Evolutionary conservation across 2,329 filamentous ascomycete genomes (phyloP).

Genomic region (Tolypocladium pustulatum): DNA sequence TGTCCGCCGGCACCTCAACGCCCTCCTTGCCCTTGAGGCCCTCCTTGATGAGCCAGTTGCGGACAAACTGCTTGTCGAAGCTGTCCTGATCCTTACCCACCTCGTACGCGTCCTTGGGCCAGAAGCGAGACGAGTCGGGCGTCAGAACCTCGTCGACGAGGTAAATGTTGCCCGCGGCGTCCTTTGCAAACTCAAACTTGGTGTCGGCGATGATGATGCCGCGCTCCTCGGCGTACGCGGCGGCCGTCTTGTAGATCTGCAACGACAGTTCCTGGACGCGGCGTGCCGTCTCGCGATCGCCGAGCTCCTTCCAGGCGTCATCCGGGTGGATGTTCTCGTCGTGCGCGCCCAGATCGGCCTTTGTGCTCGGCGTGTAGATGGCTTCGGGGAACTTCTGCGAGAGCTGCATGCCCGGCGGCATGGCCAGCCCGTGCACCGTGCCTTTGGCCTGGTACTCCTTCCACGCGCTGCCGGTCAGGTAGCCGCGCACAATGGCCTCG

Average conservation of each 20-base stretch:
- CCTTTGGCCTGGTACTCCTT: conserved; percentile 59
- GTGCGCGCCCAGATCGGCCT: conserved; percentile 68
- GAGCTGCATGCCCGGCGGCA: conserved; percentile 58
- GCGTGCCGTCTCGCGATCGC: conserved; percentile 19
- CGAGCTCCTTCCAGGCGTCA: conserved; percentile 37
- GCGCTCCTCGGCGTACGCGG: conserved; percentile 44
- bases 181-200: conserved; percentile 37
- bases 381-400: conserved; percentile 59
- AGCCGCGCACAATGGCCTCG: conserved; percentile 57
- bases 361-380: conserved; percentile 64
- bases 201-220: conserved; percentile 31
- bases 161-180: conserved; percentile 35
- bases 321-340: conserved; percentile 78
- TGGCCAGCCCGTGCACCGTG: conserved; percentile 68
- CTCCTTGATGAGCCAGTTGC: conserved; percentile 68
- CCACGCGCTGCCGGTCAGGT: conserved; percentile 81
- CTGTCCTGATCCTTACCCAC: conserved; percentile 67
- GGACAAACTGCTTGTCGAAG: conserved; percentile 79
- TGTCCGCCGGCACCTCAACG: conserved; percentile 51
- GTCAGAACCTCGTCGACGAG: conserved; percentile 75
- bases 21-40: conserved; percentile 46
- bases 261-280: conserved; percentile 20
- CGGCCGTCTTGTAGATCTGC: conserved; percentile 31
- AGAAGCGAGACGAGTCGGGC: conserved; percentile 78
- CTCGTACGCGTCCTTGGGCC: conserved; percentile 56